A percentile compares a stretch with the other conserved stretches of the same genome.
Evolutionary conservation across 2,329 filamentous ascomycete genomes (phyloP).

Genomic region (Arachnopeziza araneosa): DNA sequence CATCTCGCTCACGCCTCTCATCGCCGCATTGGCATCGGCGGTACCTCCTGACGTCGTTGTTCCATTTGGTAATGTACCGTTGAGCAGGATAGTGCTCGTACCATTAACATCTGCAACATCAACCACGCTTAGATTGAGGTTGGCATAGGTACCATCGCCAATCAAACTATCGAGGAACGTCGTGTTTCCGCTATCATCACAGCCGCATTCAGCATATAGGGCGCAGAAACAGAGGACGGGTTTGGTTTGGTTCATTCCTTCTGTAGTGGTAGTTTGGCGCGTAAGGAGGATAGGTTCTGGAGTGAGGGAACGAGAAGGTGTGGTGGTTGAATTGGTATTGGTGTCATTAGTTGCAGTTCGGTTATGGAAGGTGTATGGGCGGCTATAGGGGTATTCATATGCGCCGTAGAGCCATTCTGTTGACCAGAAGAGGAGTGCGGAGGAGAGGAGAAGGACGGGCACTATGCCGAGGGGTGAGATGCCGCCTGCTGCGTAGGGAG

Average conservation of each 20-base stretch:
- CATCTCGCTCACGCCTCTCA: constrained; percentile 8
- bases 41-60: constrained; percentile 49
- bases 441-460: constrained; percentile 46
- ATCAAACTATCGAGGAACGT: constrained; percentile 57
- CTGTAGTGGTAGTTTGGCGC: constrained; percentile 17
- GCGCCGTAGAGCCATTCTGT: constrained; percentile 60
- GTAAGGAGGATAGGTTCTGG: constrained; percentile 2
- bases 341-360: constrained; percentile 25
- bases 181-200: constrained; percentile 61
- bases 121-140: constrained; percentile 57
- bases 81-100: constrained; percentile 60
- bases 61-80: constrained; percentile 68
- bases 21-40: constrained; percentile 34
- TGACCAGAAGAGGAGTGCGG: constrained; percentile 38
- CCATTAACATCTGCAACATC: constrained; percentile 58
- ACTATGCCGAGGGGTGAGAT: constrained; percentile 45
- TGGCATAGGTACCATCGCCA: constrained; percentile 56
- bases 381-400: constrained; percentile 51
- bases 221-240: constrained; percentile 58
- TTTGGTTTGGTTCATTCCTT: constrained; percentile 48
- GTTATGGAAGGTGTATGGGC: constrained; percentile 47
- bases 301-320: constrained; percentile 1
- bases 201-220: constrained; percentile 52
- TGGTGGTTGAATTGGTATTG: constrained; percentile 36
- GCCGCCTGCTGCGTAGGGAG: constrained; percentile 55